Base-by-base conservation (phyloP, 2,329 filamentous ascomycete genomes). In the Ophioceras dolichostomum region DNA sequence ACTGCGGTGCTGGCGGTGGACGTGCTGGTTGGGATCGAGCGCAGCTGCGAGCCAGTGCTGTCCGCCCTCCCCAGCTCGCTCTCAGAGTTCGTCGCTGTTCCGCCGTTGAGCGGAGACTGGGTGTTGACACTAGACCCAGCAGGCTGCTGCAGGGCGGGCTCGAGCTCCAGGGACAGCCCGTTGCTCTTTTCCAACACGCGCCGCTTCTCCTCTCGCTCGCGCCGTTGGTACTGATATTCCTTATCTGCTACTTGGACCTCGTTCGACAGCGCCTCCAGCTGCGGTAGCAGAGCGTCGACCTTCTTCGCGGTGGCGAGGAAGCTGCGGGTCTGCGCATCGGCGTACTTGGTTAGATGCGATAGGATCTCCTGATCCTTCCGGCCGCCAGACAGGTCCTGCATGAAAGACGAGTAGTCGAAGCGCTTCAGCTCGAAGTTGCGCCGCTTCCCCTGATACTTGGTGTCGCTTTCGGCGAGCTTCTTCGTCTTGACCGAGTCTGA, bases 311-410 rank as follows among this genome's bases (percentile, higher is more conserved):
- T 82, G 1, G 73, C 65, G 37, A 96, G 65, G 51, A 94, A 96
- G 41, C 74, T 79, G 49, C 76, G 80, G 13, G 91, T 85, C 54
- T 98, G 91, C 3, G 81, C 77, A 54, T 94, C 87, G 9, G 93
- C 93, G 55, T 88, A 98, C 54, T 82, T 89, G 2, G 91, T 98
- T 22, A 98, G 68, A 53, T 95, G 84, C 1, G 89, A 96, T 21
- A 98, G 61, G 4, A 98, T 84, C 56, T 98, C 91, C 53, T 96
- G 91, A 51, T 98, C 91, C 56, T 96, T 98, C 44, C 91, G 80
- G n/a, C 91, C 91, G 21, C 91, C 91, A 45, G 96, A 91, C n/a
- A 98, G 69, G 63, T 98, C 91, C 52, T 96, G 89, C 84, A 98
- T 94, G 54, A 96, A 98, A 12, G 86, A 94, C 3, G 89, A 96